phyloP scores from a whole-genome alignment of 495 filamentous ascomycete species.

The Daldinia grandis region DNA sequence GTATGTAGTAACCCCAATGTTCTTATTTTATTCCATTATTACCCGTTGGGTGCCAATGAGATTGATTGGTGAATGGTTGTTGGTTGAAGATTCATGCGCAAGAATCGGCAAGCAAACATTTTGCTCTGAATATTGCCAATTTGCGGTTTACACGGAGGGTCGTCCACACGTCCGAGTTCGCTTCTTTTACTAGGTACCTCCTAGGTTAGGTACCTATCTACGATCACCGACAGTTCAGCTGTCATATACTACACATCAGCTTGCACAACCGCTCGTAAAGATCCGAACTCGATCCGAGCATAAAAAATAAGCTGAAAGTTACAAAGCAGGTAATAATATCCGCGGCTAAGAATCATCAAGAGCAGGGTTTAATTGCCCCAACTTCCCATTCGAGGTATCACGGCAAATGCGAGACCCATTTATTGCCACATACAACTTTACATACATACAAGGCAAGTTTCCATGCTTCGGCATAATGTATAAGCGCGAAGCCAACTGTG shows the following conservation, averaged over 20 bases:
- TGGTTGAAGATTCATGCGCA: background rate
- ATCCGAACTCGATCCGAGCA: background rate
- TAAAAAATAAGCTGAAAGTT: background rate
- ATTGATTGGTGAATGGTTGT: background rate
- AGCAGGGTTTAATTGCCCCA: constrained; percentile 1
- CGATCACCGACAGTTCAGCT: background rate
- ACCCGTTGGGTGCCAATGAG: background rate
- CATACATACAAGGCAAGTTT: background rate
- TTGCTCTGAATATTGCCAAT: background rate
- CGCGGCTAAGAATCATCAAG: background rate
- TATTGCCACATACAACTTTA: background rate
- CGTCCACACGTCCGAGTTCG: background rate
- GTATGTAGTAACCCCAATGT: background rate
- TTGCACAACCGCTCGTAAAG: background rate
- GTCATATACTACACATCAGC: background rate
- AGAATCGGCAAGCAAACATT: background rate
- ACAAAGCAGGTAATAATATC: constrained; percentile 23
- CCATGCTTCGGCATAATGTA: background rate
- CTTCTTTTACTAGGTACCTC: too few relatives aligned
- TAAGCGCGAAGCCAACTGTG: background rate
- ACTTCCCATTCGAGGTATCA: constrained; percentile 20
- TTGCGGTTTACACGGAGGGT: background rate
- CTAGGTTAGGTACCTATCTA: too few relatives aligned
- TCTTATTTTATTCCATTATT: constrained; percentile 4
- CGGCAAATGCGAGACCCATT: background rate